Evolutionary conservation across 805 yeast genomes (phyloP), one percentile per base, ranked within the genome.

Genomic region (Myxozyma melibiosi): DNA sequence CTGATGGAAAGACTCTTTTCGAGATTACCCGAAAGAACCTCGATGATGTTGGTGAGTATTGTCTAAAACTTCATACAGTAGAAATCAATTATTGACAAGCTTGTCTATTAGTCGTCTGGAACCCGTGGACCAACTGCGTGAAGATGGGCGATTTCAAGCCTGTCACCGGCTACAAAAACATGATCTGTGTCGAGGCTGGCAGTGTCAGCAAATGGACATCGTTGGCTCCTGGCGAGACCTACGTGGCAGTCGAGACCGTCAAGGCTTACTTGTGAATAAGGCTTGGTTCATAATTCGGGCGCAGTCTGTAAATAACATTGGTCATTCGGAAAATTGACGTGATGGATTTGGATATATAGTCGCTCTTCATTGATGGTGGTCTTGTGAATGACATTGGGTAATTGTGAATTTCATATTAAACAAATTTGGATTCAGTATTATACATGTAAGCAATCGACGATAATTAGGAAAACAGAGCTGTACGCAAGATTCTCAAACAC

Each of bases 181-280:
- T 94, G 98, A 82, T 94, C 56, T 94, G 99, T 74, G 81, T 94
- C 55, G 99, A 94, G 73, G 95, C 97, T 2, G 99, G 99, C 41
- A 79, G 84, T 65, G 98, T 94, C 38, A 78, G 81, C 56, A 83
- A 84, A 45, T 86, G 87, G 68, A 76, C 81, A 24, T 73, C 71
- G 24, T 77, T 94, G 65, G 71, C 75, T 48, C 85, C 92, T n/a
- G 92, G 94, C 51, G 80, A 79, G 59, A 77, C 77, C 61, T 91
- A 96, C 96, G 72, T 73, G 13, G 97, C 84, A 14, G 74, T 84
- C 31, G 96, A 90, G 74, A 74, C 68, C 24, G 69, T 80, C 71
- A 37, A 61, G 47, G 67, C 72, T 13, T 4, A 46, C 28, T 37
- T 57, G 53, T 61, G 31, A 60, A 35, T 34, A n/a, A n/a, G n/a